Conservation (phyloP, 2,329 filamentous ascomycete species). For the Dactylellina haptotyla region DNA sequence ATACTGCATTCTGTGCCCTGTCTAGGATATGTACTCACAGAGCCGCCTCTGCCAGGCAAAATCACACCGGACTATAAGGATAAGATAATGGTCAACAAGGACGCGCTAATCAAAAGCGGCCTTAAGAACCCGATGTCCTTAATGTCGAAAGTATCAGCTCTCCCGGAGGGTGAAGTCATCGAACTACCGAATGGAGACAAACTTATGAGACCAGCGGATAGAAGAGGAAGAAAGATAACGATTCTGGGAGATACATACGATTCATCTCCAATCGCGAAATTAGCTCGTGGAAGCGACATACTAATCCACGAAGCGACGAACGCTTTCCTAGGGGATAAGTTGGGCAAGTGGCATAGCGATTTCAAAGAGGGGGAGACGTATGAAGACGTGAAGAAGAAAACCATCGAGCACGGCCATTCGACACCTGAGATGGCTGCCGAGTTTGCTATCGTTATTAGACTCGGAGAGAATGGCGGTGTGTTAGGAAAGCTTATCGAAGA, state of each 20-base stretch:
- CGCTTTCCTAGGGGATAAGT: constrained; percentile 49
- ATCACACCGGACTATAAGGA: constrained; percentile 55
- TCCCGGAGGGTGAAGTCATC: constrained; percentile 38
- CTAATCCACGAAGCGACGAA: constrained; percentile 58
- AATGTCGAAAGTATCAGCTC: constrained; percentile 39
- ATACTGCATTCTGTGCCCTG: constrained; percentile 56
- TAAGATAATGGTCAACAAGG: constrained; percentile 51
- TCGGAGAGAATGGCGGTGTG: constrained; percentile 37
- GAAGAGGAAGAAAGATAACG: constrained; percentile 55
- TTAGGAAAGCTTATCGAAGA: constrained; percentile 23
- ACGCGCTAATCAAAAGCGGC: constrained; percentile 43
- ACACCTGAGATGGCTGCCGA: constrained; percentile 57
- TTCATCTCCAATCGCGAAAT: constrained; percentile 42
- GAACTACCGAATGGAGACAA: constrained; percentile 55
- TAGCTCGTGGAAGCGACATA: constrained; percentile 55
- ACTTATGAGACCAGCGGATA: constrained; percentile 42
- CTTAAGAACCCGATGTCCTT: constrained; percentile 55
- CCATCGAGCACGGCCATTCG: constrained; percentile 56
- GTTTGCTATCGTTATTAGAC: constrained; percentile 52
- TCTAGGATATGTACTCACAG: constrained; percentile 55
- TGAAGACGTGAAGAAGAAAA: constrained; percentile 48
- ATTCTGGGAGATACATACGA: constrained; percentile 57
- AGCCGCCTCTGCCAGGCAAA: constrained; percentile 54
- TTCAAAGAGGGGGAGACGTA: constrained; percentile 55
- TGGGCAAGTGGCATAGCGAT: constrained; percentile 36